Percentiles rank a stretch among this genome's conserved stretches.
These are phyloP conservation scores for Tubosaeta sp. DNA, from an alignment of 768 basidiomycete species.

Conservation along the genomic window DNA sequence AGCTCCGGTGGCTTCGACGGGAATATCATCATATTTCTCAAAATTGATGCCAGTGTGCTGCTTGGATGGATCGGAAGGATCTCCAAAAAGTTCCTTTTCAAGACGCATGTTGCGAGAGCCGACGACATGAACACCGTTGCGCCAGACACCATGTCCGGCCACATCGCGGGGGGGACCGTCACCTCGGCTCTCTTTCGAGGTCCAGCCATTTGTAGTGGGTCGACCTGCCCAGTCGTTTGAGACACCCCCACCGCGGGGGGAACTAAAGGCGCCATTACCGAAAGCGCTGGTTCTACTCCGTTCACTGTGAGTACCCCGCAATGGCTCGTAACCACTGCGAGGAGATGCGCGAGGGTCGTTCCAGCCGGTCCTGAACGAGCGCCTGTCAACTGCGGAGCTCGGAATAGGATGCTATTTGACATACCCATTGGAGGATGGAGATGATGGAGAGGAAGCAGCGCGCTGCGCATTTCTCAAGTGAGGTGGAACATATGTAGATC, in stretches of 20 bases:
- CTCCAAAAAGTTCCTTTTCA: slow-evolving; percentile 96
- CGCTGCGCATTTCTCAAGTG: slow-evolving; percentile 84
- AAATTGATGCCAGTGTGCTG: slow-evolving; percentile 99
- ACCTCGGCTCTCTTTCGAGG: slow-evolving; percentile 28
- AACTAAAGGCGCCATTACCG: slow-evolving; percentile 33
- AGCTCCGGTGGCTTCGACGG: slow-evolving; percentile 95
- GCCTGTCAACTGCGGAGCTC: slow-evolving; percentile 15
- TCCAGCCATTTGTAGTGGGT: slow-evolving; percentile 38
- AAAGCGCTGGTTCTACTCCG: slow-evolving; percentile 39
- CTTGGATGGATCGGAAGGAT: slow-evolving; percentile 76
- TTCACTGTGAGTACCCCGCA: slow-evolving; percentile 40
- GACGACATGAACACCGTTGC: slow-evolving; percentile 81
- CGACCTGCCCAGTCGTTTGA: slow-evolving; percentile 40
- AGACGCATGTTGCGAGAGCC: slow-evolving; percentile 81
- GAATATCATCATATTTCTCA: slow-evolving; percentile 99
- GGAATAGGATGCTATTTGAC: slow-evolving; percentile 20
- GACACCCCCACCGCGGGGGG: slow-evolving; percentile 31
- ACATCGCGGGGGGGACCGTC: slow-evolving; percentile 45
- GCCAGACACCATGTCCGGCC: slow-evolving; percentile 68
- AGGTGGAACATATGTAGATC: slow-evolving; percentile 85
- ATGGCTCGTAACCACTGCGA: slow-evolving; percentile 41
- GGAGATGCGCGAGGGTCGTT: slow-evolving; percentile 70
- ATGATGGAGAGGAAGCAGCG: slow-evolving; percentile 57
- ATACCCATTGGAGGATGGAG: slow-evolving; percentile 48
- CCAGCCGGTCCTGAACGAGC: slow-evolving; percentile 58